Evolutionary conservation across 208 protist species (phyloP), one percentile per base, ranked within the genome.

Genomic region (Angomonas ambiguus): DNA sequence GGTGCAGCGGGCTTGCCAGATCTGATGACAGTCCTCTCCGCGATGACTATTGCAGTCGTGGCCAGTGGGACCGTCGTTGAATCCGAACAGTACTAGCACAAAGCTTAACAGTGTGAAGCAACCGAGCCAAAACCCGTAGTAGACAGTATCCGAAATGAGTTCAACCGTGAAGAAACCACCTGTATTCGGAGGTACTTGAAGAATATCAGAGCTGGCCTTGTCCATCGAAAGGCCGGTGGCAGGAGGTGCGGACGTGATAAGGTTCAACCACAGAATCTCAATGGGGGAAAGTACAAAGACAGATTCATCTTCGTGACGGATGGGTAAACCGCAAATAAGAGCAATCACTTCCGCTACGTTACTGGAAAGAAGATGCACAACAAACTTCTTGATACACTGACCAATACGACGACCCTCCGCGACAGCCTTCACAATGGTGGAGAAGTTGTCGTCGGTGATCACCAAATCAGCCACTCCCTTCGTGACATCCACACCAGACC

Each of bases 381-480:
- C 83, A 68, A 97, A 97, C 77, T 97, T 97, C 42, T 77, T 58
- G 56, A 97, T 95, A 67, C 84, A 92, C 74, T 91, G 82, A 48
- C 82, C 86, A 58, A 95, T 91, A 38, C 87, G 84, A 53, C 92
- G 76, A 20, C 92, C 92, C 69, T 95, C 84, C 16, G 88, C 83
- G 55, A 97, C 83, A 8, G 92, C 88, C 72, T 92, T 95, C 25
- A 99, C 98, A 72, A 99, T 99, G 0, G 97, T 98, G 6, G 82
- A 59, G 74, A 99, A 99, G 83, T 99, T 99, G 84, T 99, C 98
- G 80, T 99, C 98, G 31, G 98, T 85, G 56, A 99, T 93, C 64
- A 97, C 83, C 66, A 96, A 81, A 61, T 95, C 91, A 6, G 93
- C 94, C 20, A 95, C 93, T 34, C 93, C 88, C 71, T 98, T 98